Evolutionary conservation across 1,284 basidiomycete genomes (phyloP).

Genomic region (Phlebopus sp.): DNA sequence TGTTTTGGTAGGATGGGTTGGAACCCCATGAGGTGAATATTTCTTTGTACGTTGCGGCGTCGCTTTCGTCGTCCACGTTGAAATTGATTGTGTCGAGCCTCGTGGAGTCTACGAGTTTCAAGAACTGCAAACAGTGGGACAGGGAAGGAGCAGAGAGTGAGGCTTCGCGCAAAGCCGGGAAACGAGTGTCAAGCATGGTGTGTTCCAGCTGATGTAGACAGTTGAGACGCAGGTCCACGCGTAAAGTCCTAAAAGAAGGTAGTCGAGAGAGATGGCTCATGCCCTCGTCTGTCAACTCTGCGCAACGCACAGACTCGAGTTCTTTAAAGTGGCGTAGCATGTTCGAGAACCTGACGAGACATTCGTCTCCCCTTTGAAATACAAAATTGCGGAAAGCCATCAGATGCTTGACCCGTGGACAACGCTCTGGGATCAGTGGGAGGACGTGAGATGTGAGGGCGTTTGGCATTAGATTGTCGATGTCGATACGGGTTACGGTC

Average conservation of each 20-base stretch:
- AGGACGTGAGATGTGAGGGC: constrained; percentile 18
- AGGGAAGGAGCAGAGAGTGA: constrained; percentile 23
- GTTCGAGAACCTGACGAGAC: constrained; percentile 21
- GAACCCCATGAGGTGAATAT: constrained; percentile 25
- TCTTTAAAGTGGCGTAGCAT: constrained; percentile 24
- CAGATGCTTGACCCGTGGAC: constrained; percentile 26
- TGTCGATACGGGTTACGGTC: constrained; percentile 26
- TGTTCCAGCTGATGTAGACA: constrained; percentile 22
- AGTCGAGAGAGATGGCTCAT: constrained; percentile 21
- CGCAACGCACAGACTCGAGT: constrained; percentile 25
- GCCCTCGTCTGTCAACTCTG: constrained; percentile 24
- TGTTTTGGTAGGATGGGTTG: constrained; percentile 21
- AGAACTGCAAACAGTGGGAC: constrained; percentile 20
- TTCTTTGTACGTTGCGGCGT: constrained; percentile 22
- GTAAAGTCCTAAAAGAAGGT: constrained; percentile 24
- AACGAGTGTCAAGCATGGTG: constrained; percentile 9
- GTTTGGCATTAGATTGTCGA: constrained; percentile 29
- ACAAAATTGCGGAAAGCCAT: constrained; percentile 31
- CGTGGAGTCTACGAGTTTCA: constrained; percentile 26
- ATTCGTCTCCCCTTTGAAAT: constrained; percentile 24
- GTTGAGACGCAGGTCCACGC: constrained; percentile 26
- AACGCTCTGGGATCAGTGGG: constrained; percentile 19
- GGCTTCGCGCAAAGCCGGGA: constrained; percentile 23
- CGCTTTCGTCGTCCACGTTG: constrained; percentile 30
- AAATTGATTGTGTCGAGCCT: constrained; percentile 33